Evolutionary conservation across 2,329 filamentous ascomycete genomes (phyloP), one percentile per base, ranked within the genome.

Genomic region (Pestalotiopsis sp.): DNA sequence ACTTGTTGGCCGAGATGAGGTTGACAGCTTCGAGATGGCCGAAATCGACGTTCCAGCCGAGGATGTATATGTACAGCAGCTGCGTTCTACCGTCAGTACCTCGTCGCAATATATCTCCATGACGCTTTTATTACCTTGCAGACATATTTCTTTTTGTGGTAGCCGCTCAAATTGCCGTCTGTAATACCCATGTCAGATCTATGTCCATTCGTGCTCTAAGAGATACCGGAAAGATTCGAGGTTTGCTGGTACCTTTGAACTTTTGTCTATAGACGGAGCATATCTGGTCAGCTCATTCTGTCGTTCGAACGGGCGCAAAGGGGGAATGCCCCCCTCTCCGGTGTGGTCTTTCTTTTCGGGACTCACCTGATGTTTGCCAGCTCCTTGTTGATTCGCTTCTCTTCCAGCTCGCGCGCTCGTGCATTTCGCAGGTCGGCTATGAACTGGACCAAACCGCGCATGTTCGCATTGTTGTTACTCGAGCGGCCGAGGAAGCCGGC

Each of bases 141-240:
- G 74, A 99, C 96, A 80, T 99, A 99, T 92, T 99, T 99, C 89
- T 99, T 99, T 87, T 97, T 98, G 86, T 98, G 94, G 79, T 99
- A 99, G 73, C 96, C 97, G 79, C 92, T 97, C 69, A 99, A 85
- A 78, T 88, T 96, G 72, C 94, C 95, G 80, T 96, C 93, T 90
- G 62, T 52, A 71, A 69, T 68, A 56, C 27, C n/a, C 62, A 57
- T 60, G 69, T 80, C 77, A 81, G 77, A 69, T 63, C 68, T 23
- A 17, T 11, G 31, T 27, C 31, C 58, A 13, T 17, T 31, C 14
- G 56, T 20, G 58, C 38, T 11, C 14, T 45, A 1, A 9, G 20
- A 25, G n/a, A 25, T 17, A 31, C 14, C 39, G 41, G 14, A 17
- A 27, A 11, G 45, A 9, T 20, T 67, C 65, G 23, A 20, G 12